Evolutionary conservation across 495 filamentous ascomycete genomes (phyloP).

Genomic region (Aspergillus sclerotioniger): DNA sequence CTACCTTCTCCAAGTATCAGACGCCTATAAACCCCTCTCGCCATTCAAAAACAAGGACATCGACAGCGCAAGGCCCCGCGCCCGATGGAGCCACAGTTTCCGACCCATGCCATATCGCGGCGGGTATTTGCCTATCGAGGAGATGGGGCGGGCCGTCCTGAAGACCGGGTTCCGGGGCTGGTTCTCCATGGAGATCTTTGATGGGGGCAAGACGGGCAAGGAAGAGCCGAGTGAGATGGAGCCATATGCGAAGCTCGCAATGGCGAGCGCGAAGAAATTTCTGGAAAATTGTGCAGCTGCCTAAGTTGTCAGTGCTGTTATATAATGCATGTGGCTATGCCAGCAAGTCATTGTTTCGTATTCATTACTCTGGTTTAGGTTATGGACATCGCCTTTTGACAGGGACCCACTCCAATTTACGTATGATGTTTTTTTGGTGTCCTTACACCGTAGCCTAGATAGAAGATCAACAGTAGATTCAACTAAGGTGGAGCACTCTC

Average conservation of each 20-base stretch:
- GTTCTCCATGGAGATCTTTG: constrained; percentile 77
- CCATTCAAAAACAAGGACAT: constrained; percentile 49
- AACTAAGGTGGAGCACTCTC: too few species aligned
- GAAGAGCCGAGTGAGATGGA: constrained; percentile 46
- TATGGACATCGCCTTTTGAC: too few species aligned
- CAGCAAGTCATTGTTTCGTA: too few species aligned
- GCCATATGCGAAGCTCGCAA: constrained; percentile 58
- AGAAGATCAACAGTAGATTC: too few species aligned
- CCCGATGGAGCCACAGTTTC: constrained; percentile 69
- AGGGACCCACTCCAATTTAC: too few species aligned
- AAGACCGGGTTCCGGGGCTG: constrained; percentile 69
- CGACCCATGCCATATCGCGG: constrained; percentile 69
- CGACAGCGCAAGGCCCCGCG: constrained; percentile 54
- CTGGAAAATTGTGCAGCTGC: constrained; percentile 41
- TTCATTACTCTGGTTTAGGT: too few species aligned
- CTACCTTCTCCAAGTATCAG: constrained; percentile 72
- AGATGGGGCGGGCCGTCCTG: constrained; percentile 64
- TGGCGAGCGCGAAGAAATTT: constrained; percentile 54
- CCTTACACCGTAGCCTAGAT: too few species aligned
- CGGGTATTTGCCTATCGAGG: constrained; percentile 68
- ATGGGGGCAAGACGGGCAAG: constrained; percentile 59
- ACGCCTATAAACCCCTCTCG: constrained; percentile 63
- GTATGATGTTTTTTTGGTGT: too few species aligned
- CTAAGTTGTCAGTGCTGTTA: too few species aligned
- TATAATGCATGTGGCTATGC: too few species aligned